A percentile compares a stretch with the other conserved stretches of the same genome.
Evolutionary conservation across 768 basidiomycete species (phyloP).

Genomic region (Boletellus sp.): DNA sequence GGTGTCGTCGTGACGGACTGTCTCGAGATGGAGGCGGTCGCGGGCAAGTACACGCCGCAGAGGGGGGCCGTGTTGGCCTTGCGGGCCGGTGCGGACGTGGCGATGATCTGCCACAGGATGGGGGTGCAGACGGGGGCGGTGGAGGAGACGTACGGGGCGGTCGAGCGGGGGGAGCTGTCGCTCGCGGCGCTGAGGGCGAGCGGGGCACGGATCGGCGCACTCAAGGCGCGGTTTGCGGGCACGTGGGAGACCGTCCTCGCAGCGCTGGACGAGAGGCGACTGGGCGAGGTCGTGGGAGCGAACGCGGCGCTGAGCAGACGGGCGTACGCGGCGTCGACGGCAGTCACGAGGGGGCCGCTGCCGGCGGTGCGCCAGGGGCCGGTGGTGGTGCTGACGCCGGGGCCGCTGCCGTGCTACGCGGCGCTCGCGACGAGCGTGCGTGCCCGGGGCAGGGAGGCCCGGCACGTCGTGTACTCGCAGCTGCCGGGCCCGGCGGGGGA

Average conservation of each 20-base stretch:
- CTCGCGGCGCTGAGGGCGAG: conserved; percentile 40
- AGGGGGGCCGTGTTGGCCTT: conserved; percentile 54
- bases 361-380: conserved; percentile 31
- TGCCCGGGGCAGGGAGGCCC: conserved; percentile 25
- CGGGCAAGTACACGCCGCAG: conserved; percentile 34
- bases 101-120: conserved; percentile 69
- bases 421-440: conserved; percentile 43
- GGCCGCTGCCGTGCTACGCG: conserved; percentile 43
- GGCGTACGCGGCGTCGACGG: conserved; percentile 47
- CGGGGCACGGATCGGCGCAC: conserved; percentile 40
- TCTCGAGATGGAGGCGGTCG: conserved; percentile 72
- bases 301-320: conserved; percentile 42
- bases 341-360: conserved; percentile 42
- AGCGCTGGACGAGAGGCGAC: conserved; percentile 25
- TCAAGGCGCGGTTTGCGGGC: conserved; percentile 52
- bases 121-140: conserved; percentile 51
- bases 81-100: conserved; percentile 66
- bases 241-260: conserved; percentile 41
- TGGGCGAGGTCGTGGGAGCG: conserved; percentile 31
- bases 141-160: conserved; percentile 47
- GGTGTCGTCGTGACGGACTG: conserved; percentile 73
- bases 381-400: conserved; percentile 53
- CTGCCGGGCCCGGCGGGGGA: not conserved
- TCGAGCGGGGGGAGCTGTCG: conserved; percentile 42
- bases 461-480: conserved; percentile 48